Evolutionary conservation across 805 yeast genomes (phyloP), one percentile per base, ranked within the genome.

Genomic region (Wickerhamiella brachini): DNA sequence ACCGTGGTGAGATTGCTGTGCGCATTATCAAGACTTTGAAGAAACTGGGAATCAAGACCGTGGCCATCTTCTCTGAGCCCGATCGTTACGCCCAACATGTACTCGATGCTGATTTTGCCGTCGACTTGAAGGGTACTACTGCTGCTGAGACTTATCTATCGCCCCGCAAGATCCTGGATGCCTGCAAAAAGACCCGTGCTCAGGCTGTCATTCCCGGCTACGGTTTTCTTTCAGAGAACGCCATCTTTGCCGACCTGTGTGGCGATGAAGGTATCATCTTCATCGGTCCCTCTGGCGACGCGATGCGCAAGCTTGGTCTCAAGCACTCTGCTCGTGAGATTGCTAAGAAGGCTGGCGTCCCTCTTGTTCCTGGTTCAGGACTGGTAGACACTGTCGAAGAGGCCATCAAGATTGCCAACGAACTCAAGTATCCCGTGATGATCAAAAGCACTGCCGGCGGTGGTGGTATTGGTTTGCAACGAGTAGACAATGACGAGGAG

Each of bases 201-300:
- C 85, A 93, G 65, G 97, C 97, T n/a, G 88, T 90, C 56, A 84
- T 93, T 56, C 98, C 98, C 5, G 98, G 98, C 53, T 90, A 93
- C 64, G 98, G 98, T 3, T 90, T 90, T 74, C 71, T 90, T 42
- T 86, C 96, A 17, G 98, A 90, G 68, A 90, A 90, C 66, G 97
- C 97, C 21, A 96, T 86, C 52, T 90, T 90, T 64, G 85, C 97
- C 46, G 96, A 89, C 64, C 77, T 87, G 62, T 81, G 95, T 71
- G 83, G 71, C 24, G 70, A 69, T 50, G 95, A 85, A 65, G 94
- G 93, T 38, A 81, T 90, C 58, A 83, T 82, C 1, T 90, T 90
- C 68, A 94, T 90, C 45, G 98, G 98, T n/a, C 98, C 98, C 17
- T 75, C 90, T 15, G 96, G 96, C 49, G 88, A 85, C 54, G 89